Evolutionary conservation across 768 basidiomycete species (phyloP).

Genomic region (Suillus paluster): DNA sequence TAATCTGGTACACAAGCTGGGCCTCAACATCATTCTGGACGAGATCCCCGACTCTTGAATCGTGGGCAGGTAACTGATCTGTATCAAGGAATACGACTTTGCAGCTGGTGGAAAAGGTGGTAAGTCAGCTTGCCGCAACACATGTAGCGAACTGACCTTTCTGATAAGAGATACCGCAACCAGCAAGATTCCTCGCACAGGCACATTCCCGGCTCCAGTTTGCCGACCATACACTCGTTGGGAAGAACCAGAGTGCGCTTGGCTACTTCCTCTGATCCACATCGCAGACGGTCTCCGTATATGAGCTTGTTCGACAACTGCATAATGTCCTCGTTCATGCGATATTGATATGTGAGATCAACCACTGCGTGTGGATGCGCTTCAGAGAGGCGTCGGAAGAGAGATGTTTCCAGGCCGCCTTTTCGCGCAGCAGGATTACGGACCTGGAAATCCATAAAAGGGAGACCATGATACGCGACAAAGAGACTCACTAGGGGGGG

Average conservation of each 20-base stretch:
- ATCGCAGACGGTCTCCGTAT: slow-evolving; percentile 75
- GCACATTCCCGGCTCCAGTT: slow-evolving; percentile 34
- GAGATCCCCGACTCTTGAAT: slow-evolving; percentile 84
- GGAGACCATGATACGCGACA: not conserved
- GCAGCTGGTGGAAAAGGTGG: slow-evolving; percentile 50
- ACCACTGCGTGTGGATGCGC: slow-evolving; percentile 86
- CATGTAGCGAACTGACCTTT: slow-evolving; percentile 50
- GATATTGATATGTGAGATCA: slow-evolving; percentile 87
- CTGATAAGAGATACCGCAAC: slow-evolving; percentile 65
- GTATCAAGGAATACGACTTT: slow-evolving; percentile 96
- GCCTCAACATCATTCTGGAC: slow-evolving; percentile 91
- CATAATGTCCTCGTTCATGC: slow-evolving; percentile 99
- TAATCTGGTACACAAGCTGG: slow-evolving; percentile 64
- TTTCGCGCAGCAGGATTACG: slow-evolving; percentile 77
- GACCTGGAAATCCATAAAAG: slow-evolving; percentile 54
- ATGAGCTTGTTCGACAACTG: slow-evolving; percentile 84
- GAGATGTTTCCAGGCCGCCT: slow-evolving; percentile 86
- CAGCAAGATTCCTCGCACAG: slow-evolving; percentile 59
- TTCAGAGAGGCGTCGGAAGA: slow-evolving; percentile 88
- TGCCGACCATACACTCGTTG: slow-evolving; percentile 44
- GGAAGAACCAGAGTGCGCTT: slow-evolving; percentile 59
- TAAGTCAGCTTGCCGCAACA: not conserved
- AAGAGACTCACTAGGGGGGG: slow-evolving; percentile 77
- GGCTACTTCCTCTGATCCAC: slow-evolving; percentile 78
- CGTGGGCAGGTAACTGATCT: slow-evolving; percentile 75